A percentile compares a stretch with the other conserved stretches of the same genome.
Evolutionary conservation across 371 early-diverging fungal genomes (phyloP).

Genomic region (Edhazardia aedis): DNA sequence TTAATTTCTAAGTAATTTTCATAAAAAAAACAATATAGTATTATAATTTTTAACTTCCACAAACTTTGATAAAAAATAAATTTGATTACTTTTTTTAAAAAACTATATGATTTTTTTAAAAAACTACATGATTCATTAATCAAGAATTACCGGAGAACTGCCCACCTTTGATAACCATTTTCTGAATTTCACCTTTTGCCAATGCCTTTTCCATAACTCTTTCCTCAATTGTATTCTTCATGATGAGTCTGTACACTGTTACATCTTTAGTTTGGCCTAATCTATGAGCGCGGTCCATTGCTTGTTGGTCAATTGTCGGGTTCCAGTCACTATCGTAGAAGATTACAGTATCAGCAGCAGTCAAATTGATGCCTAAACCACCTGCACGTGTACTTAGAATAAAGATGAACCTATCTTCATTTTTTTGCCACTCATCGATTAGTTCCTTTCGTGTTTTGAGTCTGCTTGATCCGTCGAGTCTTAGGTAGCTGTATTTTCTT

Average conservation of each 20-base stretch:
- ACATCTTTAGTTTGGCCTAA: constrained; percentile 99
- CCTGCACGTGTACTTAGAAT: constrained; percentile 90
- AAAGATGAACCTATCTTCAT: constrained; percentile 65
- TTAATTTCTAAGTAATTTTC: no score
- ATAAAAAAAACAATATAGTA: no score
- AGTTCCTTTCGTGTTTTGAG: constrained; percentile 63
- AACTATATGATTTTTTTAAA: no score
- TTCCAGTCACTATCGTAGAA: constrained; percentile 99
- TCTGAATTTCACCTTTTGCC: constrained; percentile 46
- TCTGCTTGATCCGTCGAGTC: constrained; percentile 81
- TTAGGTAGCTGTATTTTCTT: constrained; percentile 57
- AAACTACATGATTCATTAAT: no score
- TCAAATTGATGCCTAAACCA: constrained; percentile 89
- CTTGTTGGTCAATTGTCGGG: constrained; percentile 91
- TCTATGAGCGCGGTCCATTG: constrained; percentile 97
- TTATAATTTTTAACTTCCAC: no score
- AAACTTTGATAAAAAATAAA: no score
- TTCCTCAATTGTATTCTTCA: constrained; percentile 77
- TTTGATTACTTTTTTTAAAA: no score
- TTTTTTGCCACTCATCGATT: constrained; percentile 69
- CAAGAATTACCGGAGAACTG: constrained; percentile 21
- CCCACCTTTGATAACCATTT: constrained; percentile 42
- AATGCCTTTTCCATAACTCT: constrained; percentile 51
- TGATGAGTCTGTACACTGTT: constrained; percentile 81
- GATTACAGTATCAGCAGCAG: constrained; percentile 94